Percentiles rank a stretch among this genome's conserved stretches.
phyloP scores from a whole-genome alignment of 73 alveolate genomes.

The Symbiodinium natans region DNA sequence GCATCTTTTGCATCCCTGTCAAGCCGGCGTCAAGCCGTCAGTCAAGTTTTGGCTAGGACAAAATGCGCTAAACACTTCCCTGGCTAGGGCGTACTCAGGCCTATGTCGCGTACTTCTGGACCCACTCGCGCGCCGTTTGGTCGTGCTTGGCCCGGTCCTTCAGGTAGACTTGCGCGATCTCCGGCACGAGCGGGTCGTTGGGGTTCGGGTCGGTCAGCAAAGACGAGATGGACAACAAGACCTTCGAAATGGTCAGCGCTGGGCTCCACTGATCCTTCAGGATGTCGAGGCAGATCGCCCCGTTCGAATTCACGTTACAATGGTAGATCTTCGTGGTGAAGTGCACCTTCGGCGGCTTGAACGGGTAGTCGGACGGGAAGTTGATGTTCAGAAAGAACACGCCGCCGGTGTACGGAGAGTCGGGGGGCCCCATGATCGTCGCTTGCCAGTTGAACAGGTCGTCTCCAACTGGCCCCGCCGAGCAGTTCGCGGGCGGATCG shows the following conservation, averaged over 20 bases:
- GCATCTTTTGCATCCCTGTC: too few species aligned
- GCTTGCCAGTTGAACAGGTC: conserved; percentile 97
- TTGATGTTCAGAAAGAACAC: conserved; percentile 97
- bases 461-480: conserved; percentile 98
- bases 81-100: too few species aligned
- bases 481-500: conserved; percentile 98
- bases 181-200: conserved; percentile 97
- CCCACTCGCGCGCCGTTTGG: conserved; percentile 97
- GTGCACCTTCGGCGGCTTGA: conserved; percentile 98
- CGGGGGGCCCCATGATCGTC: conserved; percentile 98
- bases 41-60: too few species aligned
- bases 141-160: conserved; percentile 96
- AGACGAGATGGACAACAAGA: conserved; percentile 97
- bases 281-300: conserved; percentile 96
- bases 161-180: conserved; percentile 95
- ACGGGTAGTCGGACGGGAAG: conserved; percentile 98
- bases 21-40: too few species aligned
- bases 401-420: conserved; percentile 97
- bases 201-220: conserved; percentile 98
- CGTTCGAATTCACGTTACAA: conserved; percentile 98
- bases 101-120: conserved; percentile 96
- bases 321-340: conserved; percentile 97
- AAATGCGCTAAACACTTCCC: too few species aligned
- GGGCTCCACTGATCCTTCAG: conserved; percentile 97
- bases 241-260: conserved; percentile 98